Percentiles rank a stretch among this genome's conserved stretches.
These are phyloP conservation scores for Pestalotiopsis sp. DNA, from an alignment of 2,329 filamentous ascomycete species.

Conservation along the genomic window DNA sequence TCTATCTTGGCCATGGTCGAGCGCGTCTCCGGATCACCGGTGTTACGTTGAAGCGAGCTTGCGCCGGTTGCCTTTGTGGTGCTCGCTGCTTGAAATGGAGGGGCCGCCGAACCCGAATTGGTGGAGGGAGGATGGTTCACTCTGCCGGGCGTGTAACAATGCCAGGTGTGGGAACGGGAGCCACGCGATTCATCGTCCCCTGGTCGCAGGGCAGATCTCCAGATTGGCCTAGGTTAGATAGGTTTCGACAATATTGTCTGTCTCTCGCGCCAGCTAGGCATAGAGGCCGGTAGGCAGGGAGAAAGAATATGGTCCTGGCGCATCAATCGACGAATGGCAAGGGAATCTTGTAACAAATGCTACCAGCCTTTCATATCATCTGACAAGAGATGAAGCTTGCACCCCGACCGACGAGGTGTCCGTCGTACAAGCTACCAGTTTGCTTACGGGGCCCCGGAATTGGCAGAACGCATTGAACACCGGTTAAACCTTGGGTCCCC, in stretches of 20 bases:
- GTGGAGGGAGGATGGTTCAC: conserved; percentile 7
- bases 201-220: conserved; percentile 13
- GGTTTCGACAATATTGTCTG: neutral
- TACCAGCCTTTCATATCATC: neutral
- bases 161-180: conserved; percentile 11
- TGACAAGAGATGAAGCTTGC: neutral
- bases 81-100: conserved; percentile 12
- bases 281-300: neutral
- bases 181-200: conserved; percentile 14
- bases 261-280: neutral
- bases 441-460: neutral
- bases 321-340: neutral
- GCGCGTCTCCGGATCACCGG: conserved; percentile 27
- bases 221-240: conserved; percentile 3
- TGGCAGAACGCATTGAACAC: neutral
- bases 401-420: neutral
- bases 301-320: neutral
- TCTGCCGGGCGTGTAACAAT: conserved; percentile 20
- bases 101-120: neutral
- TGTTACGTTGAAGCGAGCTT: conserved; percentile 28
- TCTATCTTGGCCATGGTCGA: conserved; percentile 43
- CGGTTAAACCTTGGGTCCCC: conserved; percentile 10
- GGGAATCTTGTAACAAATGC: neutral
- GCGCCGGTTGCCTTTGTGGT: conserved; percentile 7
- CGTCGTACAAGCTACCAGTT: neutral